phyloP scores from a whole-genome alignment of 352 stramenopile species.

The Blastocystis hominis region DNA sequence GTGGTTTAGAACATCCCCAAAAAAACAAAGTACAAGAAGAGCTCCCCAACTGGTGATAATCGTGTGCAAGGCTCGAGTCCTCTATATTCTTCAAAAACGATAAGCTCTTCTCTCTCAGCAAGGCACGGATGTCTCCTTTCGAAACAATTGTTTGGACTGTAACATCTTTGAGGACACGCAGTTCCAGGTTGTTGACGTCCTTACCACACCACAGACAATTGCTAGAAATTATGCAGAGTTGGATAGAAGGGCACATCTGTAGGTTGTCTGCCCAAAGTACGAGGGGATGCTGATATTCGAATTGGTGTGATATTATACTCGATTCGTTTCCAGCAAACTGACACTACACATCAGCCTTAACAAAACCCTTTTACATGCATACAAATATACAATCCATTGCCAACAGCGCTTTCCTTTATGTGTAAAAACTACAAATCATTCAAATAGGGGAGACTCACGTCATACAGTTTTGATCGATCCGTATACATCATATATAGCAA shows the following conservation, averaged over 20 bases:
- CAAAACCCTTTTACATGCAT: neutral
- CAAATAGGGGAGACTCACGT: too few relatives aligned
- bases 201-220: constrained; percentile 4
- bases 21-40: neutral
- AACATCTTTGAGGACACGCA: neutral
- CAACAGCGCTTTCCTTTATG: neutral
- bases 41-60: neutral
- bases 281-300: neutral
- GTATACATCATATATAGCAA: too few relatives aligned
- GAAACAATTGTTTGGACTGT: neutral
- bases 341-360: neutral
- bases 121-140: neutral
- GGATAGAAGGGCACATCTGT: neutral
- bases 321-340: neutral
- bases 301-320: neutral
- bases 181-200: too few relatives aligned
- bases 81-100: too few relatives aligned
- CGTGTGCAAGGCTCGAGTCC: too few relatives aligned
- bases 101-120: too few relatives aligned
- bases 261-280: neutral
- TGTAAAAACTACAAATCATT: neutral
- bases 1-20: neutral
- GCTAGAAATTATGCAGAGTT: neutral
- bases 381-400: constrained; percentile 9
- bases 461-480: too few relatives aligned